These are phyloP conservation scores for Euryodendron excelsum DNA, from an alignment of 148 eudicot species.

Conservation along the genomic window DNA sequence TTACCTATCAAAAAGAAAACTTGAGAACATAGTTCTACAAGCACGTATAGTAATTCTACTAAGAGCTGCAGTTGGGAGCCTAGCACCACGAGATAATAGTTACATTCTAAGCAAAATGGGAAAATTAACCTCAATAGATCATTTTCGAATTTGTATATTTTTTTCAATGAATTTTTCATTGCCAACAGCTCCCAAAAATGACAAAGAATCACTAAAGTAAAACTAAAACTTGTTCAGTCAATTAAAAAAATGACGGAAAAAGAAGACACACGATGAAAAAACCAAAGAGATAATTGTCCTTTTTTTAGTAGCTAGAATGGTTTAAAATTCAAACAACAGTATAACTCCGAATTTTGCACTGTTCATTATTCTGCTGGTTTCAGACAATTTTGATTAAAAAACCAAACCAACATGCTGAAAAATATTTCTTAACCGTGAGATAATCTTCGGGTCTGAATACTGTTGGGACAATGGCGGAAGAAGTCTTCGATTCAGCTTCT, in stretches of 20 bases:
- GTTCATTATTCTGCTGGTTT: not conserved
- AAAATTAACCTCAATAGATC: not conserved
- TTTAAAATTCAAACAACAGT: no score
- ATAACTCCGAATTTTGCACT: not conserved
- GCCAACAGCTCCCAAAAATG: not conserved
- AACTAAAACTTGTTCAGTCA: no score
- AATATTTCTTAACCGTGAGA: conserved; percentile 67
- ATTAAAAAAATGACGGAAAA: no score
- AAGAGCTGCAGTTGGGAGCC: not conserved
- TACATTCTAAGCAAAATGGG: not conserved
- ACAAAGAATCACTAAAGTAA: not conserved
- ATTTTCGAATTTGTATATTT: no score
- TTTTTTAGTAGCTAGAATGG: not conserved
- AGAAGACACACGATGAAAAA: not conserved
- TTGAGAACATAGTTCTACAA: no score
- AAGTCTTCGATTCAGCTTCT: conserved; percentile 46
- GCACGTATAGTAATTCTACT: no score
- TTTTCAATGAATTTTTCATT: not conserved
- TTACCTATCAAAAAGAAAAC: no score
- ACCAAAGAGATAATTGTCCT: not conserved
- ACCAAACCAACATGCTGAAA: not conserved
- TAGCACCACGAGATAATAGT: not conserved
- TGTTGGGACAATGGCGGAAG: conserved; percentile 67
- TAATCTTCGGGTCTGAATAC: conserved; percentile 79
- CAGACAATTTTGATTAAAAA: not conserved